A percentile compares a stretch with the other conserved stretches of the same genome.
phyloP scores from a whole-genome alignment of 495 filamentous ascomycete species.

The Talaromyces proteolyticus region DNA sequence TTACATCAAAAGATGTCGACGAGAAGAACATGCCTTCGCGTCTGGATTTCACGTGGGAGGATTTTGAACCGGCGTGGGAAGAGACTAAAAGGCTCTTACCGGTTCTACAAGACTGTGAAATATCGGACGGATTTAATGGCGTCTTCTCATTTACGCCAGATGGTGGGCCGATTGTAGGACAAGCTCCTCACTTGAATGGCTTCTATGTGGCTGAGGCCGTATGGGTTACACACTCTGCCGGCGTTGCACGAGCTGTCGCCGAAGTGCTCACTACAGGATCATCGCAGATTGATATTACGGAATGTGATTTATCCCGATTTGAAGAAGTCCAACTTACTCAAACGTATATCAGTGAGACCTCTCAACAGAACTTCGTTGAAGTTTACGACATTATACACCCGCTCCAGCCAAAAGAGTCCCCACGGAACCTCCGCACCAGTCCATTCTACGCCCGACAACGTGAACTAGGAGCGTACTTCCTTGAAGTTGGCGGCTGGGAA shows the following conservation, averaged over 20 bases:
- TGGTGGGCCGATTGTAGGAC: constrained; percentile 41
- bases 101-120: constrained; percentile 27
- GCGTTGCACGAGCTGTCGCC: constrained; percentile 43
- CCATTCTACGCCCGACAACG: constrained; percentile 38
- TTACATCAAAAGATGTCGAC: constrained; percentile 35
- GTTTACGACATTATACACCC: constrained; percentile 50
- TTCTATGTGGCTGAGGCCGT: constrained; percentile 51
- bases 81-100: constrained; percentile 37
- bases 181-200: constrained; percentile 38
- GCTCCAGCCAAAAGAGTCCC: constrained; percentile 38
- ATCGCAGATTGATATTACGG: constrained; percentile 38
- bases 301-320: constrained; percentile 45
- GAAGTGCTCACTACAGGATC: constrained; percentile 38
- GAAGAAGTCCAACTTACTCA: constrained; percentile 40
- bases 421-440: constrained; percentile 37
- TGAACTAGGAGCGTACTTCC: constrained; percentile 42
- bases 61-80: constrained; percentile 45
- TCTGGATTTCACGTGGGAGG: constrained; percentile 38
- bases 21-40: constrained; percentile 48
- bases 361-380: constrained; percentile 44
- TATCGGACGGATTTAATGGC: constrained; percentile 46
- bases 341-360: constrained; percentile 39
- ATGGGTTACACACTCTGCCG: constrained; percentile 51
- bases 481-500: constrained; percentile 45
- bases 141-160: constrained; percentile 51